Evolutionary conservation across 106 monocot genomes (phyloP), one percentile per base, ranked within the genome.

Genomic region (Phalaenopsis equestris): DNA sequence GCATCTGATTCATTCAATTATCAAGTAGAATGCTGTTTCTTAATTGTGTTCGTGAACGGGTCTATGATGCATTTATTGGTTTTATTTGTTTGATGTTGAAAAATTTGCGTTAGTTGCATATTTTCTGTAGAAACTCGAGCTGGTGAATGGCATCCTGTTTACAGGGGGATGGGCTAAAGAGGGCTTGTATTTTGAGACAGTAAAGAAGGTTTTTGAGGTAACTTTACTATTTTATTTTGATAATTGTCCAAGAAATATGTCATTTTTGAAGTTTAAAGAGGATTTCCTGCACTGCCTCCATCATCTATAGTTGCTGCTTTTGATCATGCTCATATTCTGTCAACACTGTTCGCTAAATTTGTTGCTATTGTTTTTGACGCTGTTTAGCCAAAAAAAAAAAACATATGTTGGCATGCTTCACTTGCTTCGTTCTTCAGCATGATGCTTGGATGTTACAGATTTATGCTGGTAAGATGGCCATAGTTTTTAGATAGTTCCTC

Each of bases 121-220:
- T 78, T 82, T 64, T 2, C 49, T 81, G 79, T 83, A 94, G 94
- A 94, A 94, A 80, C 84, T 94, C 67, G 84, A 77, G 23, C 80
- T 92, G 85, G 91, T 94, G 39, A 94, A 94, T 83, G 94, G 94
- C 15, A 90, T 94, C 46, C 46, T 94, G 6, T 92, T 94, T 79
- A 91, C 91, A 21, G 94, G 94, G 21, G 94, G 94, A 74, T 91
- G 86, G 86, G 91, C 82, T 4, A 94, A 94, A 75, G 43, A n/a
- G 1, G 94, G 94, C 14, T 78, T 81, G 58, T 94, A 94, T 79
- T 89, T 86, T 82, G 91, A 94, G 55, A 90, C 85, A 1, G 80
- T 89, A 73, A 78, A 79, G 56, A 80, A 86, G 55, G 75, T 94
- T 9, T 91, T 92, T 72, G 72, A 91, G 94, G 94, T 88, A 83